These are phyloP conservation scores for Epichloe gansuensis DNA, from an alignment of 2,329 filamentous ascomycete genomes.

Conservation along the genomic window DNA sequence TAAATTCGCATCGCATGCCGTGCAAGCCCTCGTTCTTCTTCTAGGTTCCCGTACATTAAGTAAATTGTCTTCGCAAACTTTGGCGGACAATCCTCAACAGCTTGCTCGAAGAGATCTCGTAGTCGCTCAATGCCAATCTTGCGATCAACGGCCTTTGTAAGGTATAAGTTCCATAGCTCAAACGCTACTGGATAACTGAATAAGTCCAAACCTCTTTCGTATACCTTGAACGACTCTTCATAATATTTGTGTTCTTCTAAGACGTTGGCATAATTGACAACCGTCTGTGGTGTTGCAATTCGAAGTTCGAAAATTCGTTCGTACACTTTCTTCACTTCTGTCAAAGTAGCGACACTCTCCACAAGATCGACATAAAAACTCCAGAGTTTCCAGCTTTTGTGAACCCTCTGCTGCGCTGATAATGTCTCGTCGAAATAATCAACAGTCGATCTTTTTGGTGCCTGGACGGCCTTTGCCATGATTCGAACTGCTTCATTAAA, in stretches of 20 bases:
- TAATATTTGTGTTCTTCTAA: slow-evolving; percentile 90
- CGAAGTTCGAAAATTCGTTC: slow-evolving; percentile 96
- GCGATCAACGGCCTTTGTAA: slow-evolving; percentile 92
- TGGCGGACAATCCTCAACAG: slow-evolving; percentile 84
- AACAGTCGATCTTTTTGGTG: slow-evolving; percentile 95
- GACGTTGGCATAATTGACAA: slow-evolving; percentile 95
- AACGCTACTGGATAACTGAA: slow-evolving; percentile 98
- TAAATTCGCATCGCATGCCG: slow-evolving; percentile 98
- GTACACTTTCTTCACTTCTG: slow-evolving; percentile 89
- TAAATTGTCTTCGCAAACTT: slow-evolving; percentile 95
- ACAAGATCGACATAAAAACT: slow-evolving; percentile 98
- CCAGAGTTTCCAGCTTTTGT: slow-evolving; percentile 99
- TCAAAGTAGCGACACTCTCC: slow-evolving; percentile 80
- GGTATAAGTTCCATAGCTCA: slow-evolving; percentile 95
- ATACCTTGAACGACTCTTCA: slow-evolving; percentile 96
- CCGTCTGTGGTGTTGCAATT: slow-evolving; percentile 94
- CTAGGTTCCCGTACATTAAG: slow-evolving; percentile 94
- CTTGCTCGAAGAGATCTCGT: slow-evolving; percentile 92
- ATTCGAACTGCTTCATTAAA: slow-evolving; percentile 90
- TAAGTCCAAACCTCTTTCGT: slow-evolving; percentile 90
- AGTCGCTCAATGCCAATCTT: slow-evolving; percentile 92
- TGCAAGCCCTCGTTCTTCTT: slow-evolving; percentile 88
- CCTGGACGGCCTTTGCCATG: slow-evolving; percentile 93
- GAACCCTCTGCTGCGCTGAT: slow-evolving; percentile 87
- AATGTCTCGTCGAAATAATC: slow-evolving; percentile 96